Conservation (phyloP, 208 protist genomes). For the Herpetomonas samuelpessoai region DNA sequence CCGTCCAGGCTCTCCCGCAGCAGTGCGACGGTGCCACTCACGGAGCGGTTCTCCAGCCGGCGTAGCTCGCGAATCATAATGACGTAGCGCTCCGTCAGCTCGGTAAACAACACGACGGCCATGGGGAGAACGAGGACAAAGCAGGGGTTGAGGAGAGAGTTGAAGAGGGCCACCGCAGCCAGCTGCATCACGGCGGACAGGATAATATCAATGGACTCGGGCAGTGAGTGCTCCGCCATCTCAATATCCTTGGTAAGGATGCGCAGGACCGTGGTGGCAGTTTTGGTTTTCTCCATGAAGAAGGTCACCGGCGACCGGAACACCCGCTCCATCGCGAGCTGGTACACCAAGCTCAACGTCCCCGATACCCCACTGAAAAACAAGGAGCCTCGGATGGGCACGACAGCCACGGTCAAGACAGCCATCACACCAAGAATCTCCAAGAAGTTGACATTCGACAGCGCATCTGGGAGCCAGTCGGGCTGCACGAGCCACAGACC, state of each 20-base stretch:
- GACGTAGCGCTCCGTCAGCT: conserved; percentile 41
- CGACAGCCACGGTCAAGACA: conserved; percentile 29
- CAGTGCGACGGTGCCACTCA: conserved; percentile 40
- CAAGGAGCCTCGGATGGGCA: conserved; percentile 5
- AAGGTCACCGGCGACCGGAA: conserved; percentile 44
- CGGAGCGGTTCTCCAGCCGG: conserved; percentile 46
- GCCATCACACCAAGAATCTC: background rate
- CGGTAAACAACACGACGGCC: conserved; percentile 33
- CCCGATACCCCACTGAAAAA: conserved; percentile 20
- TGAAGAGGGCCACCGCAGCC: conserved; percentile 39
- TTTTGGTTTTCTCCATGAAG: conserved; percentile 34
- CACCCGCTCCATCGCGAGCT: conserved; percentile 40
- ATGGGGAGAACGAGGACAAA: conserved; percentile 57
- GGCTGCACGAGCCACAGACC: conserved; percentile 35
- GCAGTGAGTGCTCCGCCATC: conserved; percentile 33
- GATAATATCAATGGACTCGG: conserved; percentile 36
- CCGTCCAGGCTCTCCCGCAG: conserved; percentile 56
- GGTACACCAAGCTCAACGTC: conserved; percentile 41
- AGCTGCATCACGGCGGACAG: conserved; percentile 40
- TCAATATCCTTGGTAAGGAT: conserved; percentile 52
- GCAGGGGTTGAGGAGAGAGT: conserved; percentile 43
- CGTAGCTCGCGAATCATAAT: conserved; percentile 50
- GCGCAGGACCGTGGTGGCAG: conserved; percentile 29
- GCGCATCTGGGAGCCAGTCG: conserved; percentile 3
- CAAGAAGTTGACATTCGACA: background rate